Base-by-base conservation (phyloP, 2,329 filamentous ascomycete genomes). In the Paecilomyces niveus region DNA sequence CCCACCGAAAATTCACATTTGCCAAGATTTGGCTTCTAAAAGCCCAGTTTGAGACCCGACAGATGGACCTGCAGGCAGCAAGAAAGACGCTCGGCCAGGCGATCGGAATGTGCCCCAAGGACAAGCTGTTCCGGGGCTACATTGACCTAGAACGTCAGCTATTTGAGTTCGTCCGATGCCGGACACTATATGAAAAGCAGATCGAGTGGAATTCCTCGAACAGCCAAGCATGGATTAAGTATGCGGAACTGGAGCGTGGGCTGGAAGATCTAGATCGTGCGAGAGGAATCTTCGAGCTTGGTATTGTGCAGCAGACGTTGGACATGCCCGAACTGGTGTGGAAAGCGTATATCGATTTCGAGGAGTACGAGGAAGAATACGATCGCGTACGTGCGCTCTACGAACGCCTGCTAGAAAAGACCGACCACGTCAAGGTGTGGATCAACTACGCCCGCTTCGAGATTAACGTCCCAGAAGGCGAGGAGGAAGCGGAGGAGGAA, bases 361-460 rank as follows among this genome's bases (percentile, higher is more conserved):
- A 99, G 76, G 93, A 97, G 71, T 91, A 96, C 67, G 91, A 96
- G 74, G 90, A 87, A 68, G 91, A 97, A 74, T 97, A 93, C 74
- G 90, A 92, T 56, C 82, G 87, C 54, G 91, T 92, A 3, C 83
- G 94, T 54, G 78, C 80, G 3, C 80, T 99, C 52, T 99, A 97
- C 76, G 93, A 97, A 78, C 85, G 93, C 7, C 82, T 99, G 11
- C 83, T 99, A 51, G 82, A 90, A 68, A 97, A 95, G 85, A 96
- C 94, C n/a, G 88, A 94, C 69, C 94, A 99, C 71, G 92, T 97
- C 80, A 99, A 97, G 81, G 94, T 99, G 60, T 99, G 94, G 94
- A 96, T 94, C 74, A 93, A 90, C 73, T 99, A 93, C 76, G 94
- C 94, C n/a, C 90, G 95, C 73, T 97, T 99, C 70, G 94, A 99